Evolutionary conservation across 1,139 yeast genomes (phyloP).

Genomic region (Martiniozyma asiatica): DNA sequence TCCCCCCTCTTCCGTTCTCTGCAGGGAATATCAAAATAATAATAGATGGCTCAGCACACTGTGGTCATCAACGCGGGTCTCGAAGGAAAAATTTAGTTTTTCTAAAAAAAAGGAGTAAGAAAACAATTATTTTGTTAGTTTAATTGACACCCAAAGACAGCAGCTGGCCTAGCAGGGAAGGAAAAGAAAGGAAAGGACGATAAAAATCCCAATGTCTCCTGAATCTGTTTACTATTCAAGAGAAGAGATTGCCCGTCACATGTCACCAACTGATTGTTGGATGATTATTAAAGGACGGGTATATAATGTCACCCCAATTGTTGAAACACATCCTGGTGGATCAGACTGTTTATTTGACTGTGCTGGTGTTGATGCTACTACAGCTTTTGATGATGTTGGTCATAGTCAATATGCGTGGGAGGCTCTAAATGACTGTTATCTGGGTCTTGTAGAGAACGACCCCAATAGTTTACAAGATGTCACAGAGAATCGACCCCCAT

Average conservation of each 20-base stretch:
- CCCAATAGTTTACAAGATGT: constrained; percentile 1
- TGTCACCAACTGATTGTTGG: constrained; percentile 55
- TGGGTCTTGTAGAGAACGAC: constrained; percentile 16
- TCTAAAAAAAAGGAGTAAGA: too few relatives aligned
- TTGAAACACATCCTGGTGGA: constrained; percentile 57
- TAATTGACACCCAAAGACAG: too few relatives aligned
- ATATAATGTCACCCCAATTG: constrained; percentile 41
- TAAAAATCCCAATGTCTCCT: too few relatives aligned
- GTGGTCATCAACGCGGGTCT: too few relatives aligned
- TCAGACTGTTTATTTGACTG: constrained; percentile 55
- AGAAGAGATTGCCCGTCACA: constrained; percentile 52
- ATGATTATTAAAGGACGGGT: constrained; percentile 54
- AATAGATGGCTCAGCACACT: too few relatives aligned
- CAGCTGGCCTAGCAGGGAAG: too few relatives aligned
- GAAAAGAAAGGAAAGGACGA: too few relatives aligned
- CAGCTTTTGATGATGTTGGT: constrained; percentile 24
- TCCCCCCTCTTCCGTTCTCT: too few relatives aligned
- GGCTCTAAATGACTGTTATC: constrained; percentile 19
- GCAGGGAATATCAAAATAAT: too few relatives aligned
- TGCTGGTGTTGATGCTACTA: constrained; percentile 64
- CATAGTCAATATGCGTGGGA: constrained; percentile 23
- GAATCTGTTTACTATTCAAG: not conserved
- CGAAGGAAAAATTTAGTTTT: too few relatives aligned
- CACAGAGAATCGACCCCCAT: constrained; percentile 3
- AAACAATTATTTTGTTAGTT: too few relatives aligned